phyloP scores from a whole-genome alignment of 1,284 basidiomycete species.

The Ceratorhiza oryzae-sativae region DNA sequence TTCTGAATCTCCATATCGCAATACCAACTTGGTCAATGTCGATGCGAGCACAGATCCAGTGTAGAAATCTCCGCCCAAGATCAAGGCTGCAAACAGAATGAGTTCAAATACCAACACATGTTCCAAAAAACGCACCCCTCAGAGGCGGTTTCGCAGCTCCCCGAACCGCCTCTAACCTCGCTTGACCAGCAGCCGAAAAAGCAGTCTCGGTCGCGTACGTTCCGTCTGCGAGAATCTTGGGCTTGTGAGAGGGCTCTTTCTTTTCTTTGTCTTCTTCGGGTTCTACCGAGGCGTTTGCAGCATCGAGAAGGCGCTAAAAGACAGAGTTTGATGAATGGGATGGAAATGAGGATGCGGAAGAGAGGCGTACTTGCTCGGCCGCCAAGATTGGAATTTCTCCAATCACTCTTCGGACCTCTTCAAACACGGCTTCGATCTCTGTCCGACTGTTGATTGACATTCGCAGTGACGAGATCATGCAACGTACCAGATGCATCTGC shows the following conservation, averaged over 20 bases:
- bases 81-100: conserved; percentile 62
- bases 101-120: not conserved
- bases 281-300: conserved; percentile 58
- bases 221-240: conserved; percentile 88
- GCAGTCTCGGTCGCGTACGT: conserved; percentile 98
- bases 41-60: conserved; percentile 90
- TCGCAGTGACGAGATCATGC: not conserved
- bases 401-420: conserved; percentile 85
- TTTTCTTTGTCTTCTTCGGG: conserved; percentile 59
- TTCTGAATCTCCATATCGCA: conserved; percentile 73
- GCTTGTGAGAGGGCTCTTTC: conserved; percentile 48
- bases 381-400: conserved; percentile 97
- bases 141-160: conserved; percentile 90
- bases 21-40: conserved; percentile 90
- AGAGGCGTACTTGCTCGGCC: conserved; percentile 70
- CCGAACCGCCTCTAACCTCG: conserved; percentile 81
- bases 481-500: conserved; percentile 56
- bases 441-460: not conserved
- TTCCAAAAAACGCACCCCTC: conserved; percentile 60
- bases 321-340: no score
- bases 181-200: conserved; percentile 71
- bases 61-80: conserved; percentile 97
- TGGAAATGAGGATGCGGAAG: not conserved
- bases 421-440: conserved; percentile 79
- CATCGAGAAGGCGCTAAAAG: conserved; percentile 71